Percentiles rank a stretch among this genome's conserved stretches.
Evolutionary conservation across 1,284 basidiomycete species (phyloP).

Genomic region (Agroathelia rolfsii): DNA sequence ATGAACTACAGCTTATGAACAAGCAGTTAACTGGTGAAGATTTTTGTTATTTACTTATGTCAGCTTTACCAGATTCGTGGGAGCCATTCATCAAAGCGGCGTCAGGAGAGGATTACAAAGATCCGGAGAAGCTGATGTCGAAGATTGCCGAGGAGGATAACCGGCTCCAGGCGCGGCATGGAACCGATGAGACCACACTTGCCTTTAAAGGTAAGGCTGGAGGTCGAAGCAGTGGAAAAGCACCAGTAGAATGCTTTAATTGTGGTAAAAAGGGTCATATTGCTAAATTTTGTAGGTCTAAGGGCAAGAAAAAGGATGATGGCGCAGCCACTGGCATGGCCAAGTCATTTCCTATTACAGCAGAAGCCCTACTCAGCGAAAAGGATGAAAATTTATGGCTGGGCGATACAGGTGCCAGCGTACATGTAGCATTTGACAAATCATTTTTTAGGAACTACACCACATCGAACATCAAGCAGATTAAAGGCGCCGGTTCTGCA

Average conservation of each 20-base stretch:
- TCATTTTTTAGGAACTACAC: slow-evolving; percentile 8
- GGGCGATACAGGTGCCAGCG: slow-evolving; percentile 6
- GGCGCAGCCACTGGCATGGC: too few relatives aligned
- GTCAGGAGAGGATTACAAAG: slow-evolving; percentile 14
- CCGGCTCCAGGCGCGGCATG: slow-evolving; percentile 8
- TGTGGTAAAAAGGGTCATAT: slow-evolving; percentile 22
- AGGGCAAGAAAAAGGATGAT: slow-evolving; percentile 21
- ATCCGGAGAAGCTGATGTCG: slow-evolving; percentile 19
- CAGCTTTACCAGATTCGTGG: slow-evolving; percentile 27
- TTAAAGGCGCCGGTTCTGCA: slow-evolving; percentile 3
- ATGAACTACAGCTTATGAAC: slow-evolving; percentile 15
- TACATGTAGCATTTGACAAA: slow-evolving; percentile 5
- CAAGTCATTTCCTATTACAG: too few relatives aligned
- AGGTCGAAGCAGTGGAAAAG: slow-evolving; percentile 3
- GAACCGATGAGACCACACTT: slow-evolving; percentile 11
- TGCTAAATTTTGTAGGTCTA: slow-evolving; percentile 17
- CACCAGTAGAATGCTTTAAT: slow-evolving; percentile 16
- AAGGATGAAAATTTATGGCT: slow-evolving; percentile 7
- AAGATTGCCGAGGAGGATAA: slow-evolving; percentile 22
- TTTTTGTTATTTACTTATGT: slow-evolving; percentile 24
- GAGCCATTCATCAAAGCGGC: slow-evolving; percentile 21
- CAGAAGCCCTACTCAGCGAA: slow-evolving; percentile 13
- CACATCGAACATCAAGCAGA: not conserved
- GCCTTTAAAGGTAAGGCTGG: slow-evolving; percentile 10
- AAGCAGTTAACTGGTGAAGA: slow-evolving; percentile 19